Evolutionary conservation across 1,139 yeast genomes (phyloP).

Genomic region (Yamadazyma epiphylla): DNA sequence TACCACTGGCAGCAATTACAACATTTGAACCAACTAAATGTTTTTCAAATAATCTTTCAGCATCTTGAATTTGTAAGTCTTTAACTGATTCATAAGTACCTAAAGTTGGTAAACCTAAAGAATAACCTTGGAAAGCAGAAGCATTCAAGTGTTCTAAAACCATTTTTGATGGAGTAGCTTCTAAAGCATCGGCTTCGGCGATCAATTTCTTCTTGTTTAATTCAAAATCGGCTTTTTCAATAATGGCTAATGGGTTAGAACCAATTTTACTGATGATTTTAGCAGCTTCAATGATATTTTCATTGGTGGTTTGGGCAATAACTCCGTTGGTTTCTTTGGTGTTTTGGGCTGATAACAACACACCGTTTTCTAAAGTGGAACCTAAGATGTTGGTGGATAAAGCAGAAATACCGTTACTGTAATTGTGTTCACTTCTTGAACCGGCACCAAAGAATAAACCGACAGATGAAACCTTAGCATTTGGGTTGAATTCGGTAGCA

Average conservation of each 20-base stretch:
- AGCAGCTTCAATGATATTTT: slow-evolving; percentile 41
- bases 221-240: slow-evolving; percentile 32
- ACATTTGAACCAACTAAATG: slow-evolving; percentile 60
- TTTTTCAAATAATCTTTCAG: slow-evolving; percentile 50
- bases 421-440: slow-evolving; percentile 72
- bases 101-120: slow-evolving; percentile 67
- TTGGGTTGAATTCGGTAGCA: slow-evolving; percentile 62
- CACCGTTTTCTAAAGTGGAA: slow-evolving; percentile 39
- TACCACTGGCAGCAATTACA: slow-evolving; percentile 73
- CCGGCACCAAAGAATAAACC: slow-evolving; percentile 76
- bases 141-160: slow-evolving; percentile 73
- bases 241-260: slow-evolving; percentile 28
- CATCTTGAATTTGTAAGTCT: slow-evolving; percentile 56
- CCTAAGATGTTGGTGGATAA: slow-evolving; percentile 53
- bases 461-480: slow-evolving; percentile 54
- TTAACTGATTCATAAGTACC: slow-evolving; percentile 67
- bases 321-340: slow-evolving; percentile 54
- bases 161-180: slow-evolving; percentile 42
- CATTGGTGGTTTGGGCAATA: slow-evolving; percentile 47
- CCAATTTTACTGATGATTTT: slow-evolving; percentile 32
- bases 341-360: slow-evolving; percentile 41
- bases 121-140: slow-evolving; percentile 81
- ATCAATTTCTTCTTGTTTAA: slow-evolving; percentile 34
- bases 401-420: slow-evolving; percentile 76
- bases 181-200: slow-evolving; percentile 40